Evolutionary conservation across 2,329 filamentous ascomycete species (phyloP).

Genomic region (Teratosphaeria gauchensis): DNA sequence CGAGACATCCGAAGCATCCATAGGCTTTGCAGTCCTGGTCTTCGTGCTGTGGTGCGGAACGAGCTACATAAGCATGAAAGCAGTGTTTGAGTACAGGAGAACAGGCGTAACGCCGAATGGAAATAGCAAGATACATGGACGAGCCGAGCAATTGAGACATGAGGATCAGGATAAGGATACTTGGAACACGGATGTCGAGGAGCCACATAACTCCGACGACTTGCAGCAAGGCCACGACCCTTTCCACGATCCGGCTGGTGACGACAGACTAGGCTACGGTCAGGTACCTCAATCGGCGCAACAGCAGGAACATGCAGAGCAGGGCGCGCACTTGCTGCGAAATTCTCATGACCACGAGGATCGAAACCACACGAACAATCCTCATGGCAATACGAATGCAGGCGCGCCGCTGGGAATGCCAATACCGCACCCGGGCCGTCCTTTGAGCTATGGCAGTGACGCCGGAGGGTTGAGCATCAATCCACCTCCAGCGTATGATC

Average conservation of each 20-base stretch:
- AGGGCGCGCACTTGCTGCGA: not conserved
- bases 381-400: not conserved
- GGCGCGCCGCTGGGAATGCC: not conserved
- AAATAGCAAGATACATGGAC: constrained; percentile 33
- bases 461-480: constrained; percentile 11
- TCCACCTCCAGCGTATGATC: constrained; percentile 7
- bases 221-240: constrained; percentile 30
- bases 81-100: constrained; percentile 46
- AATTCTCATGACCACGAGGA: not conserved
- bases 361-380: not conserved
- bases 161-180: constrained; percentile 37
- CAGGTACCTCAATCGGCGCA: not conserved
- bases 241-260: not conserved
- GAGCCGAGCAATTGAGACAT: constrained; percentile 10
- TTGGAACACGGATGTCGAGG: constrained; percentile 35
- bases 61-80: constrained; percentile 44
- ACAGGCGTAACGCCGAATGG: constrained; percentile 43
- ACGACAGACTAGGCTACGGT: not conserved
- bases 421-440: constrained; percentile 32
- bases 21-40: constrained; percentile 48
- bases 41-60: constrained; percentile 48
- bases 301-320: constrained; percentile 20
- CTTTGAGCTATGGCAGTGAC: constrained; percentile 29
- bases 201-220: constrained; percentile 21
- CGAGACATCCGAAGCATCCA: constrained; percentile 45